A percentile compares a stretch with the other conserved stretches of the same genome.
These are phyloP conservation scores for Aspergillus carlsbadensis DNA, from an alignment of 495 filamentous ascomycete genomes.

Conservation along the genomic window DNA sequence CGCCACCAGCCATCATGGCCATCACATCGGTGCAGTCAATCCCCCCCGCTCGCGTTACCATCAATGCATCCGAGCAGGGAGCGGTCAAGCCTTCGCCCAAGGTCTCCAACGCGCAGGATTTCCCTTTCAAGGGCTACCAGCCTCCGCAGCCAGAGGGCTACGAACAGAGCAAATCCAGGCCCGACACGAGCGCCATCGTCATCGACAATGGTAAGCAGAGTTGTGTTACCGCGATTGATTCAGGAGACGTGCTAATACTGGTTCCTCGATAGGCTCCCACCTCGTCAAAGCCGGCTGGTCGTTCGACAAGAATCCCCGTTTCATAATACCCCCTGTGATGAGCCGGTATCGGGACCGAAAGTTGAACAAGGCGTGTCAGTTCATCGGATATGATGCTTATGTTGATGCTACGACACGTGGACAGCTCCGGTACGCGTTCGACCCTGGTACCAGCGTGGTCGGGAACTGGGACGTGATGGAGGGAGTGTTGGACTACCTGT, in stretches of 20 bases:
- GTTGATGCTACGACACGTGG: slow-evolving; percentile 89
- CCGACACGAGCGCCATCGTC: slow-evolving; percentile 72
- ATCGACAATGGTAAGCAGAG: slow-evolving; percentile 89
- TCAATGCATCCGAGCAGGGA: slow-evolving; percentile 33
- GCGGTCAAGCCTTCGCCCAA: slow-evolving; percentile 49
- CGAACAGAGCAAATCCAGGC: slow-evolving; percentile 55
- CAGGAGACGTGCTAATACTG: slow-evolving; percentile 5
- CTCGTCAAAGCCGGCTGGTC: slow-evolving; percentile 92
- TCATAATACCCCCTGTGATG: slow-evolving; percentile 84
- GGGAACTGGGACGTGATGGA: slow-evolving; percentile 98
- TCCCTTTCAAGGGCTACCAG: slow-evolving; percentile 72
- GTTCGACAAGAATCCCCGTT: slow-evolving; percentile 75
- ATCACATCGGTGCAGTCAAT: slow-evolving; percentile 47
- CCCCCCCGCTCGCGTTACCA: slow-evolving; percentile 31
- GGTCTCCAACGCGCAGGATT: slow-evolving; percentile 62
- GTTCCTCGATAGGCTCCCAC: slow-evolving; percentile 66
- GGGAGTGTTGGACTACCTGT: slow-evolving; percentile 85
- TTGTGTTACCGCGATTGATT: background rate
- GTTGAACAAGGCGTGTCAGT: slow-evolving; percentile 80
- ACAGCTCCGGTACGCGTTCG: slow-evolving; percentile 87
- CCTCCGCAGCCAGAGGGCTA: slow-evolving; percentile 67
- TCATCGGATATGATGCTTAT: slow-evolving; percentile 89
- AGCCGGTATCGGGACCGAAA: slow-evolving; percentile 93
- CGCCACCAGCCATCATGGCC: slow-evolving; percentile 42
- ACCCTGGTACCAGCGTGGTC: slow-evolving; percentile 83